A percentile compares a stretch with the other conserved stretches of the same genome.
Conservation (phyloP, 176 grass and related monocot species). For the Musa beccarii region DNA sequence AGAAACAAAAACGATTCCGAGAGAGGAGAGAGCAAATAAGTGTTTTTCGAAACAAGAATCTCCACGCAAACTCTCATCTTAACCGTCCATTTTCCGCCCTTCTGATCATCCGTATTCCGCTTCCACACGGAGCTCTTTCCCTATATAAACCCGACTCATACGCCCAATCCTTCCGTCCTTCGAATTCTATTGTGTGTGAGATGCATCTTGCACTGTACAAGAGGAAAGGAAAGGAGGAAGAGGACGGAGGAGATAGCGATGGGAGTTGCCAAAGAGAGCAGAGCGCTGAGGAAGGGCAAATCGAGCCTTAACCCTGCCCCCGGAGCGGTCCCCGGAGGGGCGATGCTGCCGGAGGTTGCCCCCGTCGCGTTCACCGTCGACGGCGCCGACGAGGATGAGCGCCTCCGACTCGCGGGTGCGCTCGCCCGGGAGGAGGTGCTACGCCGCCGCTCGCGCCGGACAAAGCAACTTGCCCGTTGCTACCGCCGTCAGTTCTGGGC, state of each 20-base stretch:
- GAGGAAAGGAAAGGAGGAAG: neutral
- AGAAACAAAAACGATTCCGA: too few species aligned
- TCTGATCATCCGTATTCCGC: too few species aligned
- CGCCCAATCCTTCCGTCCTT: neutral
- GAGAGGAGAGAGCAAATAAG: too few species aligned
- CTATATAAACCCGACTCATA: neutral
- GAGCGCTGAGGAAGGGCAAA: neutral
- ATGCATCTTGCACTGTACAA: neutral
- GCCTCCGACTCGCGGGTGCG: neutral
- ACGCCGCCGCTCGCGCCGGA: constrained; percentile 23
- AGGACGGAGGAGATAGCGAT: neutral
- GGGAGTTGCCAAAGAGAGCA: neutral
- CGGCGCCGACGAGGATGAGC: constrained; percentile 20
- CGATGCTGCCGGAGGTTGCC: neutral
- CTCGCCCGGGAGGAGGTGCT: constrained; percentile 34
- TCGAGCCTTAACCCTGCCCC: neutral
- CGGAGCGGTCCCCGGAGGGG: neutral
- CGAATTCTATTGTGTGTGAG: neutral
- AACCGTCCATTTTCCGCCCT: too few species aligned
- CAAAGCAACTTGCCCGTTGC: constrained; percentile 9
- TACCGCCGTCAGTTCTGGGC: constrained; percentile 34
- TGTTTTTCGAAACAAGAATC: too few species aligned
- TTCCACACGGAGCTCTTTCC: too few species aligned
- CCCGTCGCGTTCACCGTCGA: neutral
- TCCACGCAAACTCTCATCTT: too few species aligned